Base-by-base conservation (phyloP, 768 basidiomycete genomes). In the Boletus subparvulus region DNA sequence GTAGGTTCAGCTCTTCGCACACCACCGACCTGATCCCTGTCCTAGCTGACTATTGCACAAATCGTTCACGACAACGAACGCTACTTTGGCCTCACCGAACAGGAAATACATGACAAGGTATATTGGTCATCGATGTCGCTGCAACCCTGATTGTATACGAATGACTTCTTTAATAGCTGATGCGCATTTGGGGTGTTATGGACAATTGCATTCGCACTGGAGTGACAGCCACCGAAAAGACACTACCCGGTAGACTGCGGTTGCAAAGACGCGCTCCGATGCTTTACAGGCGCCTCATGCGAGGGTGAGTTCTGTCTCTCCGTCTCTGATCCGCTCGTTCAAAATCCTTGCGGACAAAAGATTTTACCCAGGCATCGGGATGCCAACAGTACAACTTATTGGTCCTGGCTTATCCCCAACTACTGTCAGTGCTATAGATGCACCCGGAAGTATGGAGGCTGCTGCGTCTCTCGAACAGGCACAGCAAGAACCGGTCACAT, bases 51-150 rank as follows among this genome's bases (percentile, higher is more conserved):
- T 4, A 94, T 96, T 61, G 92, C 94, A 11, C 94, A 96, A 73
- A 88, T 94, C 48, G 92, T 96, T 1, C 90, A 92, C 69, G 90
- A 95, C 72, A 97, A 97, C 66, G 94, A 97, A 72, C 81, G 83
- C 63, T 84, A 79, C 58, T 94, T 91, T 64, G 88, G 91, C 16
- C 82, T 88, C 54, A 83, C 84, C 4, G 84, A 90, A 48, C 83
- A 83, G 21, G 86, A 92, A 10, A 88, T 94, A 56, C 81, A 86
- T 59, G 72, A 78, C 46, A 92, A 92, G 79, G 89, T 86, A 60
- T 40, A 55, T 21, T 14, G 6, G 47, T 28, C 44, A 49, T 56
- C 30, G n/a, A 33, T 24, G 51, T 35, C 36, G 24, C 17, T 28
- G 13, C 24, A 21, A 37, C 10, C 44, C 48, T 3, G 17, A 47